Evolutionary conservation across 2,329 filamentous ascomycete genomes (phyloP).

Genomic region (Fusarium ambrosium): DNA sequence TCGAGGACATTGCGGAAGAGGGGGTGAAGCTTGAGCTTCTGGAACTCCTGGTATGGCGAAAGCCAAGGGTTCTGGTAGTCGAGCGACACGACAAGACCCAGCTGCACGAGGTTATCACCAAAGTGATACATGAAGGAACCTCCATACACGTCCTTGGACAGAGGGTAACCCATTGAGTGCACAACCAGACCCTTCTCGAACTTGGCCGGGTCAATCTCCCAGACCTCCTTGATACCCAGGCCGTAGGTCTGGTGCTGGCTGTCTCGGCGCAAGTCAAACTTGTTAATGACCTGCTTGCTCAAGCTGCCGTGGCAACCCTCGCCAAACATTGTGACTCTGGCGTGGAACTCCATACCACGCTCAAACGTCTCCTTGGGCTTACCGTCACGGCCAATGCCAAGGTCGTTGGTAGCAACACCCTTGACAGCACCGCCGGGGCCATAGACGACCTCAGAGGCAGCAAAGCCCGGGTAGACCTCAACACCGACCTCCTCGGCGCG

Average conservation of each 20-base stretch:
- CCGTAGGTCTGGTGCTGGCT: conserved; percentile 96
- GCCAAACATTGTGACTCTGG: conserved; percentile 88
- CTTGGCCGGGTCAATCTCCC: conserved; percentile 94
- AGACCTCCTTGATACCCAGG: conserved; percentile 94
- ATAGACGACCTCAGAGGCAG: conserved; percentile 93
- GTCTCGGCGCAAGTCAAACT: conserved; percentile 89
- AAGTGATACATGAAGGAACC: conserved; percentile 99
- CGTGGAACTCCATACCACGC: conserved; percentile 98
- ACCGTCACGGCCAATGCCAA: conserved; percentile 85
- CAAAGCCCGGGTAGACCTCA: conserved; percentile 96
- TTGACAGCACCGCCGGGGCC: conserved; percentile 87
- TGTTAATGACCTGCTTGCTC: conserved; percentile 94
- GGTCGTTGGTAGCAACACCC: conserved; percentile 95
- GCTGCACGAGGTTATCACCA: conserved; percentile 93
- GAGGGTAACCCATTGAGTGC: conserved; percentile 93
- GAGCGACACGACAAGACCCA: conserved; percentile 91
- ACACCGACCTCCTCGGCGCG: conserved; percentile 97
- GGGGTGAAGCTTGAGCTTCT: conserved; percentile 99
- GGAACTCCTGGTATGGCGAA: conserved; percentile 95
- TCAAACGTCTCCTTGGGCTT: conserved; percentile 92
- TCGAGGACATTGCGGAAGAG: conserved; percentile 88
- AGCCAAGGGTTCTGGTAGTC: conserved; percentile 98
- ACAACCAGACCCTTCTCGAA: conserved; percentile 88
- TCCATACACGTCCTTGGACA: conserved; percentile 91
- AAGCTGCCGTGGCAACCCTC: conserved; percentile 97